Evolutionary conservation across 257 asterid species (phyloP).

Genomic region (Plantago ovata): DNA sequence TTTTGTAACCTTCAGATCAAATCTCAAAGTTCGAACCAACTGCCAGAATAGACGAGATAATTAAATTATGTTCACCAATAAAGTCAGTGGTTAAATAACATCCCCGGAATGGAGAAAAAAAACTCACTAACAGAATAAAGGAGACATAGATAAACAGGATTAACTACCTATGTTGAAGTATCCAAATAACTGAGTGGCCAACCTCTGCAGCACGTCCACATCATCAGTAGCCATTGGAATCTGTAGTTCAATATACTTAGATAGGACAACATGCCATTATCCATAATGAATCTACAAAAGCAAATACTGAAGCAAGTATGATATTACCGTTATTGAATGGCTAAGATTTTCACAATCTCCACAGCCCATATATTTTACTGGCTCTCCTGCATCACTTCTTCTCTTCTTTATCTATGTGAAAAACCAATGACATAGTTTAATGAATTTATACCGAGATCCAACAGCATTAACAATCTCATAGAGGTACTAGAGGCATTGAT

Average conservation of each 20-base stretch:
- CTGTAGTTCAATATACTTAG: conserved; percentile 35
- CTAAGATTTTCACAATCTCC: conserved; percentile 94
- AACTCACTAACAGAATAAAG: neutral
- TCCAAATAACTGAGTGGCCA: conserved; percentile 72
- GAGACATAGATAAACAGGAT: neutral
- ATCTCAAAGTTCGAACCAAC: no score
- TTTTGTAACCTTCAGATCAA: no score
- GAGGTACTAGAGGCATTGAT: neutral
- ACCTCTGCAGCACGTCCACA: conserved; percentile 73
- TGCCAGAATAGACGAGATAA: neutral
- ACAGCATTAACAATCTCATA: neutral
- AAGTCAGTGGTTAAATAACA: conserved; percentile 3
- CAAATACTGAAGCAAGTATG: conserved; percentile 13
- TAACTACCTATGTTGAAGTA: conserved; percentile 70
- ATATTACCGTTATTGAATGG: conserved; percentile 75
- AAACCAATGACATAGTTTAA: no score
- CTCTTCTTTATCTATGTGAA: conserved; percentile 72
- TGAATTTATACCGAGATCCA: no score
- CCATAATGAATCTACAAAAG: neutral
- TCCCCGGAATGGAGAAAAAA: neutral
- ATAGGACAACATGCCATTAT: conserved; percentile 3
- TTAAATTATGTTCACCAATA: neutral
- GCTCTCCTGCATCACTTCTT: conserved; percentile 81
- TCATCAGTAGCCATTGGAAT: conserved; percentile 84
- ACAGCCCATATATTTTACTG: conserved; percentile 85